Conservation (phyloP, 2,329 filamentous ascomycete species). For the Calonectria leucothoes region DNA sequence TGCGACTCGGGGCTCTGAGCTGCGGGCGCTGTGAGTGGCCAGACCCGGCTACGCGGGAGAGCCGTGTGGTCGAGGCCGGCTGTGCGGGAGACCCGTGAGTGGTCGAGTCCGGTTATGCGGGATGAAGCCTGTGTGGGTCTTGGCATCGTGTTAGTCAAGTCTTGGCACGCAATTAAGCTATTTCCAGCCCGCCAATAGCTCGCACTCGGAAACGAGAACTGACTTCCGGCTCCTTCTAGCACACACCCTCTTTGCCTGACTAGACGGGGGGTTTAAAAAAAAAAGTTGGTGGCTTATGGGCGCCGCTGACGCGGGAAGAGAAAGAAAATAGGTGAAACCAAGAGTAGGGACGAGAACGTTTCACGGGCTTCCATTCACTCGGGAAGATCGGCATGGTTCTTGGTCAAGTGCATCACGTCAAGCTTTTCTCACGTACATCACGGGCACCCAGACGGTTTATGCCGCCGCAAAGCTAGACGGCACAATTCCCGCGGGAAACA, state of each 20-base stretch:
- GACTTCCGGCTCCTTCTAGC: background rate
- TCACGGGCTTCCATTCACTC: background rate
- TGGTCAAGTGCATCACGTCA: background rate
- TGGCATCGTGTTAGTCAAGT: background rate
- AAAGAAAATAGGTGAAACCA: background rate
- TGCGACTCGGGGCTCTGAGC: background rate
- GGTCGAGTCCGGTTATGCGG: background rate
- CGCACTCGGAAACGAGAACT: background rate
- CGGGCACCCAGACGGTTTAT: background rate
- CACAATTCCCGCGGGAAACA: background rate
- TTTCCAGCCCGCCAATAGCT: background rate
- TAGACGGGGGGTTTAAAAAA: background rate
- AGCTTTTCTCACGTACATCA: background rate
- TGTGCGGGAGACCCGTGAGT: too few species aligned
- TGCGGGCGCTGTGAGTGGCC: background rate
- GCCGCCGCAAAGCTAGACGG: background rate
- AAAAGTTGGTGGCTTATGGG: background rate
- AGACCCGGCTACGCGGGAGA: too few species aligned
- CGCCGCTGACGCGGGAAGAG: background rate
- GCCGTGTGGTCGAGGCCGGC: too few species aligned
- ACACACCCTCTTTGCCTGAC: background rate
- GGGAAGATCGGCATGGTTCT: background rate
- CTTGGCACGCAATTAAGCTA: conserved; percentile 4
- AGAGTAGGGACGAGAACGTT: background rate
- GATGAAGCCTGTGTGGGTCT: background rate